These are phyloP conservation scores for Candida cerambycidarum DNA, from an alignment of 805 yeast species.

Conservation along the genomic window DNA sequence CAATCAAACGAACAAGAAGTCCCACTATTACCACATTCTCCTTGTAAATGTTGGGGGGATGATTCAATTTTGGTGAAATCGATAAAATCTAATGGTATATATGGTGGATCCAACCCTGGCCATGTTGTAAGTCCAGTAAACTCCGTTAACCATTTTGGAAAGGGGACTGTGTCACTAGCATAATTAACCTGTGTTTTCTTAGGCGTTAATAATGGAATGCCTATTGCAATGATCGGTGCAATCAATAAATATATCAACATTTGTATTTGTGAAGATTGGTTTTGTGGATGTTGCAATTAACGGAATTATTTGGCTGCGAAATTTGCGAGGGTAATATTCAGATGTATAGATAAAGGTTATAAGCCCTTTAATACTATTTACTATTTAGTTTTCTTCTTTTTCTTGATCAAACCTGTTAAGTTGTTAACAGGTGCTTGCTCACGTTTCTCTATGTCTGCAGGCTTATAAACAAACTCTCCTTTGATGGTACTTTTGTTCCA, in stretches of 20 bases:
- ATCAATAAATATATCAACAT: conserved; percentile 7
- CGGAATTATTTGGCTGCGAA: conserved; percentile 9
- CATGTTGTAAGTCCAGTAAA: conserved; percentile 73
- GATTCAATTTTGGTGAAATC: conserved; percentile 53
- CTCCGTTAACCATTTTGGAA: conserved; percentile 78
- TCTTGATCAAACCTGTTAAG: conserved; percentile 24
- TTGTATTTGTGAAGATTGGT: neutral
- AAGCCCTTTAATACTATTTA: too few relatives aligned
- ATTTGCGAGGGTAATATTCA: neutral
- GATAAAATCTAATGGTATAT: conserved; percentile 74
- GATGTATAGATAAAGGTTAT: too few relatives aligned
- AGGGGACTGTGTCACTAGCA: conserved; percentile 33
- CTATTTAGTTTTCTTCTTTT: conserved; percentile 17
- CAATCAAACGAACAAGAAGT: conserved; percentile 79
- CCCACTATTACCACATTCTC: conserved; percentile 44
- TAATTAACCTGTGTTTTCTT: neutral
- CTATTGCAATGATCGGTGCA: conserved; percentile 5
- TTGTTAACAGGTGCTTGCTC: conserved; percentile 18
- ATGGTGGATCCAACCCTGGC: conserved; percentile 91
- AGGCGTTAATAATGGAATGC: neutral
- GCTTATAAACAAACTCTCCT: conserved; percentile 10
- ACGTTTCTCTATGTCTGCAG: neutral
- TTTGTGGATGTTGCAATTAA: conserved; percentile 6
- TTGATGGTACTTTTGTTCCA: neutral
- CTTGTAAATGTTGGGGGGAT: conserved; percentile 49